phyloP scores from a whole-genome alignment of 345 rosid genomes.

The Conringia planisiliqua region DNA sequence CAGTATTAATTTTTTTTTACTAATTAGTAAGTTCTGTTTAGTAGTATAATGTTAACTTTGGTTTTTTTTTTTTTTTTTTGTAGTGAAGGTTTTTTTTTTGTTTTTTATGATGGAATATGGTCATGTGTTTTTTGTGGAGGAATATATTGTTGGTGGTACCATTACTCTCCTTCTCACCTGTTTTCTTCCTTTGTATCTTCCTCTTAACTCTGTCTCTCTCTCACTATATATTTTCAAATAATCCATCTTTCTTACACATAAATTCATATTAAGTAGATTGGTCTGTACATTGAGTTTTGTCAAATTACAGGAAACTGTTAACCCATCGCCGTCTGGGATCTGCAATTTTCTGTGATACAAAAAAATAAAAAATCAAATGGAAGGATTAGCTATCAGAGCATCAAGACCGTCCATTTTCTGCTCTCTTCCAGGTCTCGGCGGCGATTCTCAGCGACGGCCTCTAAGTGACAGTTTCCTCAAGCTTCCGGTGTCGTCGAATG shows the following conservation, averaged over 20 bases:
- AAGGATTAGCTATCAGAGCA: constrained; percentile 33
- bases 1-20: neutral
- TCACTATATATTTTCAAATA: constrained; percentile 8
- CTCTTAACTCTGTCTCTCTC: neutral
- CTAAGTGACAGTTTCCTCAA: constrained; percentile 21
- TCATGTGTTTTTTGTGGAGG: constrained; percentile 35
- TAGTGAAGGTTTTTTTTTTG: neutral
- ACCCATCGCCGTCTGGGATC: neutral
- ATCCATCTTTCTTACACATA: neutral
- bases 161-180: constrained; percentile 9
- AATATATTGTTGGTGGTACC: constrained; percentile 30
- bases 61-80: neutral
- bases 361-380: constrained; percentile 3
- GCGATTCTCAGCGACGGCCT: constrained; percentile 1
- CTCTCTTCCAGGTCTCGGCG: constrained; percentile 17
- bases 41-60: neutral
- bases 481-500: constrained; percentile 12
- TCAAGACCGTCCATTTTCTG: constrained; percentile 22
- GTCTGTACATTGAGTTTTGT: neutral
- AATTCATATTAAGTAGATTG: neutral
- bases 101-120: constrained; percentile 9
- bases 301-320: neutral
- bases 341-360: neutral
- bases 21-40: neutral
- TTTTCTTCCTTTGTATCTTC: constrained; percentile 8